Evolutionary conservation across 768 basidiomycete genomes (phyloP), one percentile per base, ranked within the genome.

Genomic region (Lentinus tigrinus): DNA sequence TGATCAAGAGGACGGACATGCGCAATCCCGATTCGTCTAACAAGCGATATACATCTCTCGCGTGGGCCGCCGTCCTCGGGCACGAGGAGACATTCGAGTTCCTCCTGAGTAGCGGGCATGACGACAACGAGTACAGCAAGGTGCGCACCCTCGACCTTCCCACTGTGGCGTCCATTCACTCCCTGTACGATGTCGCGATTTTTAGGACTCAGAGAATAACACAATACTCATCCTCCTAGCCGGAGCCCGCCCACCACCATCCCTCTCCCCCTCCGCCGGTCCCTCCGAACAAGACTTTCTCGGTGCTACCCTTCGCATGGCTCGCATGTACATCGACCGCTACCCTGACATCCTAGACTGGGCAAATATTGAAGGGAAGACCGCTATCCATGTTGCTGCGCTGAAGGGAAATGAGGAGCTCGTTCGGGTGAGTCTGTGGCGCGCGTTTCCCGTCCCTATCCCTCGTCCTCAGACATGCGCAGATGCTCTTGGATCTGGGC

Each of bases 11-110:
- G 65, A 88, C 88, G 9, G 94, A 97, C 67, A 85, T 97, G 79
- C 85, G 95, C 21, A 98, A 98, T 74, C 86, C 93, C 9, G 95
- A 98, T 74, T 79, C 87, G 11, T 81, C 80, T 16, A 76, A 84
- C 23, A 83, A 82, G 63, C 82, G 92, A 8, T 88, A 89, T 69
- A 97, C 95, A 0, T 94, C 91, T 13, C 73, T 98, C 9, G 92
- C 93, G 4, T 98, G 93, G 94, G 86, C 95, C 2, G 94, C 94
- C 21, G 83, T 89, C 0, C 82, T 92, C 38, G 93, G 91, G 0
- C 86, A 92, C 60, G 88, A 95, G 68, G 95, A 96, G 69, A 94
- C 92, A 1, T 98, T 96, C 64, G 94, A 97, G 67, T 97, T 88
- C 73, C 78, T 98, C 54, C 77, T 96, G 52, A 83, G 79, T 61